Base-by-base conservation (phyloP, 1,139 yeast genomes). In the Blastobotrys malaysiensis region DNA sequence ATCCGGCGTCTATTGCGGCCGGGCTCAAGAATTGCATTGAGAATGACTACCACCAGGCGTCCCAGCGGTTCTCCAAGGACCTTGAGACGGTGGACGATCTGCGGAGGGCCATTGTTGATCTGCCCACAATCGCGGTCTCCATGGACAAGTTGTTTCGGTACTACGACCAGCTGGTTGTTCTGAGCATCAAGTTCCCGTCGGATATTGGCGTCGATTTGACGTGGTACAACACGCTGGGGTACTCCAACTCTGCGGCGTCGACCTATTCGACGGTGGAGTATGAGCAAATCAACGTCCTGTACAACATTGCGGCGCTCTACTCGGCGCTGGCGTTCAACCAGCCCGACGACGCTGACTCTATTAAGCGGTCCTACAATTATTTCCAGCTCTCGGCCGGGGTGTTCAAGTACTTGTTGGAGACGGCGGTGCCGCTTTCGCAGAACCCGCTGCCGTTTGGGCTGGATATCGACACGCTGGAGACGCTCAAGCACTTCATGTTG, bases 301-400 rank as follows among this genome's bases (percentile, higher is more conserved):
- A 79, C 70, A 91, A 89, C 67, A 68, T 88, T 46, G 96, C 84
- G 0, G 78, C 88, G 0, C 58, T 80, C 9, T 82, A 81, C 65
- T 80, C 91, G 0, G 78, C 77, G 48, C 63, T 83, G 54, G 91
- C 84, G 0, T 62, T 73, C 21, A 55, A 55, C 7, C 59, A 61
- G 43, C 61, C 63, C 6, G 71, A 78, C 55, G 64, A 73, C 49
- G 80, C 76, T 26, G 83, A 79, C 3, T 87, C 86, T 0, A 65
- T 85, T 53, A 86, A 84, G 64, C 73, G 73, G 52, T 77, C 90
- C 0, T 88, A 89, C 61, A 72, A 77, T 9, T 79, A 76, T 61
- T 86, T 83, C 64, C 96, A 69, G 57, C 54, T 71, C 47, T 80
- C 95, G 0, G 91, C 96, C 0, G 91, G 96, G 0, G 77, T 82